Conservation (phyloP, 1,284 basidiomycete species). For the Uromyces viciae-fabae region DNA sequence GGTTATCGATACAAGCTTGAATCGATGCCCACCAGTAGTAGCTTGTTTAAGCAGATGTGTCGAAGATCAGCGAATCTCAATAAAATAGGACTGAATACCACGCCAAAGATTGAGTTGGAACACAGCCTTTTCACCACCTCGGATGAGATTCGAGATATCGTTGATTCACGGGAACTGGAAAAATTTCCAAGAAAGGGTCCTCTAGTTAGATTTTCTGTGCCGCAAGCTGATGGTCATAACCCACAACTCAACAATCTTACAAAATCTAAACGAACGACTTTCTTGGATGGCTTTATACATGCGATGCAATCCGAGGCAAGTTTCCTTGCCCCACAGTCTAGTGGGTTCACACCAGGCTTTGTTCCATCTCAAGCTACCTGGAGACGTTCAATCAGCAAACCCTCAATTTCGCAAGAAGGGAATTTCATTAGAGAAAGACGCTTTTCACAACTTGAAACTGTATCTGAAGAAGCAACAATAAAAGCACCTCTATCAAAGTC, state of each 20-base stretch:
- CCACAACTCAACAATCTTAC: not conserved
- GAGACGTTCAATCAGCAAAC: constrained; percentile 2
- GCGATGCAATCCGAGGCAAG: constrained; percentile 26
- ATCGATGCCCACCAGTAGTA: constrained; percentile 49
- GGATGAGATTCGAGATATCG: constrained; percentile 3
- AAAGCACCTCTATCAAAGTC: too few relatives aligned
- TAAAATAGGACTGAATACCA: not conserved
- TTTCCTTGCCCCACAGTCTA: constrained; percentile 16
- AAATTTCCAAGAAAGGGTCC: not conserved
- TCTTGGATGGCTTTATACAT: constrained; percentile 37
- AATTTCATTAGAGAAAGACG: not conserved
- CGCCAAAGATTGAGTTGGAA: constrained; percentile 3
- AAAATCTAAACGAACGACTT: constrained; percentile 5
- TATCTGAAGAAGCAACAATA: not conserved
- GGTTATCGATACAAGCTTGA: constrained; percentile 77
- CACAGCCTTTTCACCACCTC: not conserved
- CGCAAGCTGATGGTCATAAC: not conserved
- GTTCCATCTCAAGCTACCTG: constrained; percentile 6
- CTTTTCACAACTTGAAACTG: not conserved
- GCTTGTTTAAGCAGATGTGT: constrained; percentile 24
- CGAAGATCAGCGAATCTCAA: not conserved
- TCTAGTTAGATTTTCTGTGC: not conserved
- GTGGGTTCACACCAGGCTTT: constrained; percentile 1
- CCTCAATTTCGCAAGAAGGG: not conserved
- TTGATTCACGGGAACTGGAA: not conserved